Conservation (phyloP, 2,329 filamentous ascomycete species). For the Cladophialophora carrionii region DNA sequence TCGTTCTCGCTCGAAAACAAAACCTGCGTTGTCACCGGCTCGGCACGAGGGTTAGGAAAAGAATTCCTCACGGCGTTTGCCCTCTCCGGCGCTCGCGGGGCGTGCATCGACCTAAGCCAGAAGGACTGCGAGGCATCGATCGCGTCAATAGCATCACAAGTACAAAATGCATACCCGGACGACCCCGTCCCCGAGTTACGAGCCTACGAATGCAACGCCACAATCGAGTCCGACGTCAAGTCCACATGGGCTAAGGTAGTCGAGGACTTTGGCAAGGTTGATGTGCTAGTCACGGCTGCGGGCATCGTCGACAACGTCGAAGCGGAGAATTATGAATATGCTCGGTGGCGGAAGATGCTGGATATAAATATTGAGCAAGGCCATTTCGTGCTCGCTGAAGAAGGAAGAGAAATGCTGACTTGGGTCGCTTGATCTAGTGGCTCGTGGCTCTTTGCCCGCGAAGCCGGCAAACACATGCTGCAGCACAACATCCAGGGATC, state of each 20-base stretch:
- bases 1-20: slow-evolving; percentile 37
- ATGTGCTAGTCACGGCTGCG: slow-evolving; percentile 48
- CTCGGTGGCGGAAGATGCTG: slow-evolving; percentile 44
- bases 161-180: slow-evolving; percentile 33
- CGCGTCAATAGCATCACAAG: slow-evolving; percentile 40
- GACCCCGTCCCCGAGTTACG: slow-evolving; percentile 41
- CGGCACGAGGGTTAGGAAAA: slow-evolving; percentile 41
- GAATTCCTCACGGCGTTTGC: slow-evolving; percentile 43
- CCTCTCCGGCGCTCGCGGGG: slow-evolving; percentile 42
- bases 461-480: slow-evolving; percentile 65
- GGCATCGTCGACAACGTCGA: slow-evolving; percentile 46
- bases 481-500: slow-evolving; percentile 39
- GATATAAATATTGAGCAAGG: slow-evolving; percentile 43
- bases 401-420: slow-evolving; percentile 1
- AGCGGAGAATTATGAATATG: slow-evolving; percentile 43
- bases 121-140: slow-evolving; percentile 40
- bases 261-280: slow-evolving; percentile 44
- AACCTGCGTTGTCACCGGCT: slow-evolving; percentile 36
- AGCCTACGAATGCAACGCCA: slow-evolving; percentile 48
- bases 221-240: slow-evolving; percentile 45
- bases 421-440: slow-evolving; percentile 50
- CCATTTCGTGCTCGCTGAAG: background rate
- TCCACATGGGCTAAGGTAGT: slow-evolving; percentile 43
- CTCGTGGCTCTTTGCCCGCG: slow-evolving; percentile 84
- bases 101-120: slow-evolving; percentile 42